These are phyloP conservation scores for Leucocoprinus leucothites DNA, from an alignment of 768 basidiomycete species.

Conservation along the genomic window DNA sequence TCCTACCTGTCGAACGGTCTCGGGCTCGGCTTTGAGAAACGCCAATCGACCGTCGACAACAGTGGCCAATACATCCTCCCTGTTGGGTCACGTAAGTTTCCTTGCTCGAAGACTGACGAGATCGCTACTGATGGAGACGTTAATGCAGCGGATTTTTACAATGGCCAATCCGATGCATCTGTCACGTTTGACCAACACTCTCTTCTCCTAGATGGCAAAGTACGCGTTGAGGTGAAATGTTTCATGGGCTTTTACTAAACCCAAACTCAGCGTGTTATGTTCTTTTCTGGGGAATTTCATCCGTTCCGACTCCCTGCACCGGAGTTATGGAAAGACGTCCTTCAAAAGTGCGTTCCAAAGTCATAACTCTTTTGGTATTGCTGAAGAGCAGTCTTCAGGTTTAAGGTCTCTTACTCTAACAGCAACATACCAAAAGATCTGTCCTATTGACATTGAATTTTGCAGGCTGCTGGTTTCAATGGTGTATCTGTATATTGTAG, in stretches of 20 bases:
- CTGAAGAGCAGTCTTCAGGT: background rate
- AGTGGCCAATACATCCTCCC: slow-evolving; percentile 22
- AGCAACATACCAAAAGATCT: too few species aligned
- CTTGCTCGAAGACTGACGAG: background rate
- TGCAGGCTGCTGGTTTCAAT: slow-evolving; percentile 62
- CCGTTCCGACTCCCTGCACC: slow-evolving; percentile 66
- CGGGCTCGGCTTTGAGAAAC: background rate
- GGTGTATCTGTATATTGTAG: slow-evolving; percentile 57
- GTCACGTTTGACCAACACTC: slow-evolving; percentile 36
- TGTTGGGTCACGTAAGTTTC: slow-evolving; percentile 18
- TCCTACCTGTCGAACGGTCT: background rate
- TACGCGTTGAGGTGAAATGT: slow-evolving; percentile 4
- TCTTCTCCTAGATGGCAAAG: slow-evolving; percentile 31
- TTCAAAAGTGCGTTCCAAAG: slow-evolving; percentile 42
- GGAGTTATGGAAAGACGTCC: slow-evolving; percentile 62
- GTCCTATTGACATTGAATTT: background rate
- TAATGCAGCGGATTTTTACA: slow-evolving; percentile 21
- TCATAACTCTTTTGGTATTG: background rate
- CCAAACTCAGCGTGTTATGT: slow-evolving; percentile 38
- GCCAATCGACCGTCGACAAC: slow-evolving; percentile 21
- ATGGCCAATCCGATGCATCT: slow-evolving; percentile 26
- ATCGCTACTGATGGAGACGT: background rate
- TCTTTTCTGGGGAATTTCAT: slow-evolving; percentile 69
- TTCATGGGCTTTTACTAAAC: too few species aligned
- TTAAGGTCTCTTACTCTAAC: background rate